These are phyloP conservation scores for Bryum argenteum DNA, from an alignment of 225 moss, liverwort and hornwort genomes.

Conservation along the genomic window DNA sequence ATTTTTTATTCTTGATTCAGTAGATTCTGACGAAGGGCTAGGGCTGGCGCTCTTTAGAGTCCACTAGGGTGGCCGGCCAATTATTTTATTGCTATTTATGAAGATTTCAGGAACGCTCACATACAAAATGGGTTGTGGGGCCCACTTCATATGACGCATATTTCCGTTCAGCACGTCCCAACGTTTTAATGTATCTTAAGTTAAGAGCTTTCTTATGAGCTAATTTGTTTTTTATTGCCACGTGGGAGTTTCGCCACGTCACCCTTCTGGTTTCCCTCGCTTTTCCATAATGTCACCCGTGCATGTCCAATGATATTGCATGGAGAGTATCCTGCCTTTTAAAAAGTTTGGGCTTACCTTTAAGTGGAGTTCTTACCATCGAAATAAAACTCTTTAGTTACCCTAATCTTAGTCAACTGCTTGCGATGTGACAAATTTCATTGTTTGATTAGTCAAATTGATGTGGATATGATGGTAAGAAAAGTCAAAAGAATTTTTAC, in stretches of 20 bases:
- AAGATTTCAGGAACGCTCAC: constrained; percentile 28
- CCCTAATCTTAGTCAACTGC: too few relatives aligned
- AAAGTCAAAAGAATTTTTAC: too few relatives aligned
- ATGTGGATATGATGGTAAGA: too few relatives aligned
- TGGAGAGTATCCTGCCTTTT: too few relatives aligned
- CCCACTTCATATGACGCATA: constrained; percentile 11
- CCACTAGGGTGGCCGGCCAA: constrained; percentile 27
- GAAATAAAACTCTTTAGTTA: too few relatives aligned
- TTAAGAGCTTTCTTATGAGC: background rate
- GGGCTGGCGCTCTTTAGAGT: constrained; percentile 25
- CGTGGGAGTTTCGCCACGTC: background rate
- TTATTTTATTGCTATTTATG: constrained; percentile 14
- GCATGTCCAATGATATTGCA: too few relatives aligned
- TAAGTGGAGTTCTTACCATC: too few relatives aligned
- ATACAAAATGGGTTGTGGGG: constrained; percentile 27
- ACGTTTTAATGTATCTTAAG: background rate
- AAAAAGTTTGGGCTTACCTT: too few relatives aligned
- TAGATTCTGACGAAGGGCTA: background rate
- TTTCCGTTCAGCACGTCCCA: constrained; percentile 22
- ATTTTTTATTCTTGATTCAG: background rate
- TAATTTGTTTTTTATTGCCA: too few relatives aligned
- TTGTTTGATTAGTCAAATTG: too few relatives aligned
- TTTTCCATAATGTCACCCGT: too few relatives aligned
- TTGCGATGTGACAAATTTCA: too few relatives aligned
- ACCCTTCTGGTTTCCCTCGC: background rate